phyloP scores from a whole-genome alignment of 2,329 filamentous ascomycete species.

The Apiospora phragmitis region DNA sequence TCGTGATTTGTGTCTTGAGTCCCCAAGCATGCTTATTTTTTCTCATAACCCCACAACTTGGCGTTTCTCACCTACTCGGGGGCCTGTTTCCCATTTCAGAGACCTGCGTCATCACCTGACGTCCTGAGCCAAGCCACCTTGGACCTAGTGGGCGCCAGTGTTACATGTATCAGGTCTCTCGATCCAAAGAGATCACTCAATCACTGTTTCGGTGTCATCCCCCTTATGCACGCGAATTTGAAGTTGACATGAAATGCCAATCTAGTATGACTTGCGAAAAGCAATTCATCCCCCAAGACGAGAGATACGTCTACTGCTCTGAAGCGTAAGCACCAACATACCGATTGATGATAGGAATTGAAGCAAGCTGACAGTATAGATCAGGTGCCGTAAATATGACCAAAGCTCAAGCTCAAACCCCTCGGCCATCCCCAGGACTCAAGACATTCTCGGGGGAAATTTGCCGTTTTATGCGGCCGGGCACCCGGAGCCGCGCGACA shows the following conservation, averaged over 20 bases:
- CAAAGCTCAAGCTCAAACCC: slow-evolving; percentile 39
- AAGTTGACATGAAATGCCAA: neutral
- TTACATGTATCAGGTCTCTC: neutral
- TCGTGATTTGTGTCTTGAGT: neutral
- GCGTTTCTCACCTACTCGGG: neutral
- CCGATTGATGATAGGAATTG: neutral
- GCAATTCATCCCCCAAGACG: slow-evolving; percentile 61
- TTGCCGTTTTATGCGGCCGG: slow-evolving; percentile 47
- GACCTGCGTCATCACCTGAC: slow-evolving; percentile 34
- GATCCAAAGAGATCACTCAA: slow-evolving; percentile 13
- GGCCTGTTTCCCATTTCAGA: slow-evolving; percentile 18
- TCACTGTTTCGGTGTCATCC: slow-evolving; percentile 35
- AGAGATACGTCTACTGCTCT: slow-evolving; percentile 62
- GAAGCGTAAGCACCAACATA: slow-evolving; percentile 52
- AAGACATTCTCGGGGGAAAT: slow-evolving; percentile 35
- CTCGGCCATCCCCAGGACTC: slow-evolving; percentile 28
- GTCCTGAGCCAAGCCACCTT: slow-evolving; percentile 15
- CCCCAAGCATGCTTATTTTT: slow-evolving; percentile 18
- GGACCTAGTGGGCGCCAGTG: neutral
- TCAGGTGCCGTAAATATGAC: slow-evolving; percentile 56
- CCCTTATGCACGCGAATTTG: neutral
- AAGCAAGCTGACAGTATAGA: slow-evolving; percentile 21
- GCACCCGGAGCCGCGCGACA: slow-evolving; percentile 58
- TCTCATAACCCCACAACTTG: slow-evolving; percentile 18
- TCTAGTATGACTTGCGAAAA: slow-evolving; percentile 67